Base-by-base conservation (phyloP, 805 yeast species). In the Candida sphagnicola region DNA sequence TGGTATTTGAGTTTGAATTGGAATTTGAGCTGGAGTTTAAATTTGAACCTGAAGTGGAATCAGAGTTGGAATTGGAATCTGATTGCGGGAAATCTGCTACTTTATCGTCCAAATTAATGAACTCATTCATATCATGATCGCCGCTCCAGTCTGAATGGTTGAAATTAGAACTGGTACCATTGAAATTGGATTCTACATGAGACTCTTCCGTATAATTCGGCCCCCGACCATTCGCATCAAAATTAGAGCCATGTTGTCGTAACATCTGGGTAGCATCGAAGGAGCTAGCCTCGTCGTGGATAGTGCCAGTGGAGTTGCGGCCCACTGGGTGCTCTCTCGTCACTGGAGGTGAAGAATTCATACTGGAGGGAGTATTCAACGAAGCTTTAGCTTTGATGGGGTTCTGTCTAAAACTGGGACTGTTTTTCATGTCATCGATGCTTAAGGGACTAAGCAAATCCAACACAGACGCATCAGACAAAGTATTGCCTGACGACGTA, bases 361-460 rank as follows among this genome's bases (percentile, higher is more conserved):
- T 21, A 12, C 21, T 14, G 18, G 26, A 19, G n/a, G 35, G 35
- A 15, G 35, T 33, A 23, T 33, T 33, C 19, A 33, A 23, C 13
- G 28, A 19, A 4, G 35, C 28, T 15, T 33, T 33, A 13, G 35
- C 23, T 13, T 33, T 33, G 17, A 33, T 33, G 28, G 35, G 35
- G n/a, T 33, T 19, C n/a, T 10, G 28, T 15, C 24, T 33, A n/a
- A 13, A 33, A 4, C 18, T 11, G 26, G 50, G 43, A 39, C 47
- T 46, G 29, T 54, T 59, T 32, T 62, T 57, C 40, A 60, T 43
- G 45, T 65, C 72, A 37, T 65, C 69, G 18, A 64, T 54, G 8
- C 64, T 55, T 15, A 68, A 52, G 8, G 74, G 74, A 45, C 69
- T 65, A 38, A 68, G 53, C 33, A 68, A 51, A 39, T 65, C 70